phyloP scores from a whole-genome alignment of 2,329 filamentous ascomycete species.

The Gnomoniopsis sp. region DNA sequence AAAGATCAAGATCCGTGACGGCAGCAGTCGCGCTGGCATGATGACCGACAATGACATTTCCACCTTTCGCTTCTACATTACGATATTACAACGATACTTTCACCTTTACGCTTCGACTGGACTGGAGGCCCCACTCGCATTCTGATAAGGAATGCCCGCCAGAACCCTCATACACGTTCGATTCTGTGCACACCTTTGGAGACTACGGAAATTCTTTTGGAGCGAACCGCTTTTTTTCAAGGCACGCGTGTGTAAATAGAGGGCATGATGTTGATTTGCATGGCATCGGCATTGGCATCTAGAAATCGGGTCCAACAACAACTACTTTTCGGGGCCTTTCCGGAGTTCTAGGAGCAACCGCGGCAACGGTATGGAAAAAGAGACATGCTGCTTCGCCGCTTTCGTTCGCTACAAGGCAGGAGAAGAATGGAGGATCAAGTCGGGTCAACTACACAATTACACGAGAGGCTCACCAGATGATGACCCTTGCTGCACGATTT shows the following conservation, averaged over 20 bases:
- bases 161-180: conserved; percentile 12
- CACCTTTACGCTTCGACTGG: conserved; percentile 10
- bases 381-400: conserved; percentile 35
- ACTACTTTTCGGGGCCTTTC: conserved; percentile 28
- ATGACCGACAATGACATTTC: conserved; percentile 11
- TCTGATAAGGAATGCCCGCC: conserved; percentile 11
- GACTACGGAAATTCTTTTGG: conserved; percentile 15
- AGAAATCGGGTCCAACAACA: conserved; percentile 34
- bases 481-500: conserved; percentile 10
- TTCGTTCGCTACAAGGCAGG: conserved; percentile 40
- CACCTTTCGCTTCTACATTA: conserved; percentile 14
- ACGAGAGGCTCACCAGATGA: conserved; percentile 22
- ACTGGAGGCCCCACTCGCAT: conserved; percentile 12
- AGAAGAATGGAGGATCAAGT: conserved; percentile 24
- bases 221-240: conserved; percentile 26
- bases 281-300: conserved; percentile 47
- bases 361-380: conserved; percentile 31
- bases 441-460: conserved; percentile 3
- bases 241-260: conserved; percentile 42
- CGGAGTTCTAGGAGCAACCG: conserved; percentile 45
- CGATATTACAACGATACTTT: conserved; percentile 13
- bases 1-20: conserved; percentile 41
- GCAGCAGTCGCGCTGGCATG: conserved; percentile 25
- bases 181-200: conserved; percentile 21
- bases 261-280: conserved; percentile 47